phyloP scores from a whole-genome alignment of 192 early-diverging fungal species.

The Rhizophagus clarus region DNA sequence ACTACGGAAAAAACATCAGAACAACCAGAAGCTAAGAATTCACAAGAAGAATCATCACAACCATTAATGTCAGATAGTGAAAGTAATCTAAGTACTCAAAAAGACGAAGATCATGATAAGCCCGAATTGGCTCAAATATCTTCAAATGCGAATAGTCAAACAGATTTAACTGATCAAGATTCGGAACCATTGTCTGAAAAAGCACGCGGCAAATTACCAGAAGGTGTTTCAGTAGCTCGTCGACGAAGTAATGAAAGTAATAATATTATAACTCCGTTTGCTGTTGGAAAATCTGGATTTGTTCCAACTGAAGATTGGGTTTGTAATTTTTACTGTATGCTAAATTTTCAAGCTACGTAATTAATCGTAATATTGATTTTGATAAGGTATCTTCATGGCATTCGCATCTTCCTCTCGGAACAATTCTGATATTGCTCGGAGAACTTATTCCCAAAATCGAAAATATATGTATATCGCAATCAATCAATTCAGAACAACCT shows the following conservation, averaged over 20 bases:
- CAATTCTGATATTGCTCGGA: conserved; percentile 65
- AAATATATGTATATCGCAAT: conserved; percentile 56
- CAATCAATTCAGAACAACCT: conserved; percentile 62
- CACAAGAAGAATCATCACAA: not conserved
- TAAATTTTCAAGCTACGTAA: not conserved
- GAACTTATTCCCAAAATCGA: conserved; percentile 72
- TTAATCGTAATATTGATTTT: conserved; percentile 36
- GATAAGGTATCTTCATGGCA: conserved; percentile 65
- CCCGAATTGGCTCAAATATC: conserved; percentile 8
- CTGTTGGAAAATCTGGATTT: conserved; percentile 59
- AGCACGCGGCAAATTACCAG: conserved; percentile 72
- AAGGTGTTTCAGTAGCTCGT: conserved; percentile 28
- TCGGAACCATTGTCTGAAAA: conserved; percentile 69
- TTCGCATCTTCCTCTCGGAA: conserved; percentile 67
- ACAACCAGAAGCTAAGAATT: conserved; percentile 5
- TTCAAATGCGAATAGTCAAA: not conserved
- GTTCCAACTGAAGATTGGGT: conserved; percentile 75
- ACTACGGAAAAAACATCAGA: conserved; percentile 17
- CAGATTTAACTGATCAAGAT: conserved; percentile 17
- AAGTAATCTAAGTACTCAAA: conserved; percentile 17
- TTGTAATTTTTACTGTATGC: not conserved
- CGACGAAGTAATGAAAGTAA: conserved; percentile 18
- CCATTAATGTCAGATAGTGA: conserved; percentile 23
- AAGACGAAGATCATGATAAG: conserved; percentile 36
- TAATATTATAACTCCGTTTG: conserved; percentile 35